Evolutionary conservation across 176 grass and related monocot genomes (phyloP), one percentile per base, ranked within the genome.

Genomic region (Eragrostis nindensis): DNA sequence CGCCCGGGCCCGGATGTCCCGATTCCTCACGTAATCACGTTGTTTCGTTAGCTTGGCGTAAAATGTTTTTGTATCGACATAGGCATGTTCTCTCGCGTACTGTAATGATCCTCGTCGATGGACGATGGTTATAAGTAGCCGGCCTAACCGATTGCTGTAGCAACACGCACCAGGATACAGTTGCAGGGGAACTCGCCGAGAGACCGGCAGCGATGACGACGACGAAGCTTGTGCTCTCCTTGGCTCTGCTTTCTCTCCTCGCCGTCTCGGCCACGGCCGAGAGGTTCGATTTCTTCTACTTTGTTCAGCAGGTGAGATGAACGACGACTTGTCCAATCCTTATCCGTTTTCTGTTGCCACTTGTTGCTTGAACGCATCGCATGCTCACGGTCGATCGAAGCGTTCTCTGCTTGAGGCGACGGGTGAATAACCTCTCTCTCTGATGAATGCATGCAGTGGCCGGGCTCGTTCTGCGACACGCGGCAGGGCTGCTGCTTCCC

Each of bases 261-360:
- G 83, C 86, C 64, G 71, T 75, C 29, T 60, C 64, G 48, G 73
- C 91, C 62, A 74, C 63, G 16, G 91, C 88, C 15, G n/a, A 87
- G 48, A 55, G 89, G 57, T 91, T 93, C 82, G 91, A 97, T 61
- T 97, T 97, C 94, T 97, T 93, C 91, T 97, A 93, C 86, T 81
- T 93, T 6, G 94, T 97, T 49, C 91, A 97, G 67, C 94, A 97
- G 84, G 94, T 93, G 42, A 78, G 19, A 48, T 9, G 6, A 10
- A 32, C 13, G 16, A 8, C 1, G 27, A 12, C n/a, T n/a, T n/a
- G n/a, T n/a, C n/a, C 3, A 26, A 7, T 11, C 6, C 5, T 5
- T 11, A 5, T 18, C 2, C 19, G 5, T 12, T 18, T 36, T 4
- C 32, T 36, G 32, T 36, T 36, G 32, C 32, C 19, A 45, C 0